Conservation (phyloP, 2,329 filamentous ascomycete species). For the Monilinia polystroma region DNA sequence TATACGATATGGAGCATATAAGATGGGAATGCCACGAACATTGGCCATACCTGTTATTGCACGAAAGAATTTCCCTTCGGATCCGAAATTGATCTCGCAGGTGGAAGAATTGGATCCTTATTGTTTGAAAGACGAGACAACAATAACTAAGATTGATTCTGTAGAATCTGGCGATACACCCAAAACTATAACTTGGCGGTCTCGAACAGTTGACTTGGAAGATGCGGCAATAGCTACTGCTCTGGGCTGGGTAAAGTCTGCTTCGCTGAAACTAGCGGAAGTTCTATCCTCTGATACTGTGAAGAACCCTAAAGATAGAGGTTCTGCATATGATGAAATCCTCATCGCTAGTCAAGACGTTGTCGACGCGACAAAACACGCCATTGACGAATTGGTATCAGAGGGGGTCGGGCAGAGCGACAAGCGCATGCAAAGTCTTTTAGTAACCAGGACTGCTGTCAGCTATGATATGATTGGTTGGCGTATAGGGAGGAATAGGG, state of each 20-base stretch:
- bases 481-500: slow-evolving; percentile 89
- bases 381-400: slow-evolving; percentile 82
- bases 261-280: slow-evolving; percentile 51
- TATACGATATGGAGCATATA: slow-evolving; percentile 91
- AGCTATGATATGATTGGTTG: slow-evolving; percentile 94
- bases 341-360: slow-evolving; percentile 90
- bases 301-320: slow-evolving; percentile 62
- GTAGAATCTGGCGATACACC: slow-evolving; percentile 58
- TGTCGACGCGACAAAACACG: slow-evolving; percentile 87
- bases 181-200: slow-evolving; percentile 80
- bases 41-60: slow-evolving; percentile 77
- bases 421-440: slow-evolving; percentile 83
- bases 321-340: slow-evolving; percentile 86
- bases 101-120: slow-evolving; percentile 70
- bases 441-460: slow-evolving; percentile 88
- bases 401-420: slow-evolving; percentile 86
- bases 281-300: slow-evolving; percentile 48
- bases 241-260: slow-evolving; percentile 65
- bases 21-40: slow-evolving; percentile 82
- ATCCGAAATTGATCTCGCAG: slow-evolving; percentile 60
- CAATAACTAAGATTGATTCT: slow-evolving; percentile 51
- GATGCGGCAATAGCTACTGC: slow-evolving; percentile 89
- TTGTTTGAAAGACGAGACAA: slow-evolving; percentile 58
- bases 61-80: slow-evolving; percentile 72
- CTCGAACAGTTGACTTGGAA: slow-evolving; percentile 80